Evolutionary conservation across 495 filamentous ascomycete genomes (phyloP), one percentile per base, ranked within the genome.

Genomic region (Jackrogersella minutella): DNA sequence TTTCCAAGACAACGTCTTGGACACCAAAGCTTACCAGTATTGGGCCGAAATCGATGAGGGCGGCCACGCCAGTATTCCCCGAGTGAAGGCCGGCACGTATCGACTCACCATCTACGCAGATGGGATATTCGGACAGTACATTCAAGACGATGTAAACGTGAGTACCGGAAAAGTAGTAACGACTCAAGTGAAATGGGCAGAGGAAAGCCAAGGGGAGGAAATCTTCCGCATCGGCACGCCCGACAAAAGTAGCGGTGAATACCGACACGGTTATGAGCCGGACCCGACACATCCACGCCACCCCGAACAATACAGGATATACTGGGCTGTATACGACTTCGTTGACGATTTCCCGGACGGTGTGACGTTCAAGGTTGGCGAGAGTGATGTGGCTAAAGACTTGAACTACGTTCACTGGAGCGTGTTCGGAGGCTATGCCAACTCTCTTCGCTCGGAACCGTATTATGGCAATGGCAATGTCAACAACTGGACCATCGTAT

Each of bases 351-450:
- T 85, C 70, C 83, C 83, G 0, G 33, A 77, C 0, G 83, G 83
- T 11, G 77, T 86, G 26, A 78, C 77, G 28, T 87, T 80, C 70
- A 79, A 78, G 4, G 80, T 87, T 17, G 83, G 83, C 11, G 64
- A 78, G 58, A 82, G 78, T 62, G 73, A 82, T 26, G 72, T 71
- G 1, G 69, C 68, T 4, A 68, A 71, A 13, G 82, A 85, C 66
- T 73, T 83, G 51, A 86, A 86, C 69, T 82, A 84, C 16, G 79
- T 84, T 1, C 84, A 86, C 55, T 86, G 83, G 85, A 79, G 77
- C 37, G 79, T 81, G 7, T 86, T 84, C 66, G 82, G 85, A 22
- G 74, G 76, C 21, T 68, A 74, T 26, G 47, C 75, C 62, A 58
- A 84, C 78, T 21, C 51, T 8, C 53, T 65, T 9, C 62, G 73